phyloP scores from a whole-genome alignment of 2,329 filamentous ascomycete genomes.

The Kalmusia sp. region DNA sequence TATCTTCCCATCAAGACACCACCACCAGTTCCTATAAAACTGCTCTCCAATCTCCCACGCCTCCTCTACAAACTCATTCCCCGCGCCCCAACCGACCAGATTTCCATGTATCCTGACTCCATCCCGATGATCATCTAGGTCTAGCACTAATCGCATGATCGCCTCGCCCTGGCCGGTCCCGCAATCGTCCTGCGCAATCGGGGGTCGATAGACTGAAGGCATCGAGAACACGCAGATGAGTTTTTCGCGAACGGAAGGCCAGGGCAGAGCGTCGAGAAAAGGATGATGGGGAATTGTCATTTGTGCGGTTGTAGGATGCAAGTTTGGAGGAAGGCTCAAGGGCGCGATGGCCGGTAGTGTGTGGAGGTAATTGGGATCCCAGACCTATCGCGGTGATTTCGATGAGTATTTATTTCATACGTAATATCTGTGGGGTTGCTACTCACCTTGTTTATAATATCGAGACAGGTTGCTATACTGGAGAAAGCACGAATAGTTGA shows the following conservation, averaged over 20 bases:
- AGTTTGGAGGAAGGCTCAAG: conserved; percentile 37
- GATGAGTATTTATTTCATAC: not conserved
- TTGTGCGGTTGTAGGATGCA: conserved; percentile 61
- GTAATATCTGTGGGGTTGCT: not conserved
- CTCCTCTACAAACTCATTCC: conserved; percentile 56
- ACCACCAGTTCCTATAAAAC: conserved; percentile 68
- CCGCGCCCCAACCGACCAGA: conserved; percentile 53
- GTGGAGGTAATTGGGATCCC: conserved; percentile 21
- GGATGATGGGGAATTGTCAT: conserved; percentile 63
- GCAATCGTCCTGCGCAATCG: conserved; percentile 47
- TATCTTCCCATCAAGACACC: conserved; percentile 62
- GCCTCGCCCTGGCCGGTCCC: conserved; percentile 49
- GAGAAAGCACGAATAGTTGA: conserved; percentile 17
- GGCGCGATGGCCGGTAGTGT: conserved; percentile 19
- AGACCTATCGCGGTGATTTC: conserved; percentile 7
- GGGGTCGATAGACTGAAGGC: conserved; percentile 57
- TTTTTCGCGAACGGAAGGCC: conserved; percentile 59
- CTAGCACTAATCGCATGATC: conserved; percentile 61
- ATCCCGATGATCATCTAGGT: conserved; percentile 63
- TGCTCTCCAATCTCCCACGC: conserved; percentile 66
- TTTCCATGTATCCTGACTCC: conserved; percentile 45
- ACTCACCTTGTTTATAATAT: conserved; percentile 10
- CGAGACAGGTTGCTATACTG: conserved; percentile 19
- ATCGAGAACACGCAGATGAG: conserved; percentile 61
- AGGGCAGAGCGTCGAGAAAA: conserved; percentile 64